These are phyloP conservation scores for Cercospora sp. DNA, from an alignment of 2,329 filamentous ascomycete genomes.

Conservation along the genomic window DNA sequence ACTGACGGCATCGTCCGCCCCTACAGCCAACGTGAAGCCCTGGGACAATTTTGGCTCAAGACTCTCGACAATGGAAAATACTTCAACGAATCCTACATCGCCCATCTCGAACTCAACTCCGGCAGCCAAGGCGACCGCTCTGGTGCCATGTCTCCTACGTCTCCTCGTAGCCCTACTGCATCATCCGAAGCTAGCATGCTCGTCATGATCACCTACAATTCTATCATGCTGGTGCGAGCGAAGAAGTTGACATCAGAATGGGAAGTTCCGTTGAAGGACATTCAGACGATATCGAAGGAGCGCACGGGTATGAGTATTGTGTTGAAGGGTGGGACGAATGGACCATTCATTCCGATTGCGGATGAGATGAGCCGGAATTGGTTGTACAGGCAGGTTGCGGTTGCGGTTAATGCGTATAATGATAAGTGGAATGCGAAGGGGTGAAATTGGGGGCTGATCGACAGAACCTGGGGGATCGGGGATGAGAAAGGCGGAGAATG, in stretches of 20 bases:
- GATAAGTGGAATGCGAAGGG: slow-evolving; percentile 65
- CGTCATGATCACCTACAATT: slow-evolving; percentile 59
- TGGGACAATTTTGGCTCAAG: slow-evolving; percentile 98
- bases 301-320: slow-evolving; percentile 87
- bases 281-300: slow-evolving; percentile 97
- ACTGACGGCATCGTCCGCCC: slow-evolving; percentile 91
- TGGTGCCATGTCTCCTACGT: slow-evolving; percentile 18
- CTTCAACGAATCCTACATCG: slow-evolving; percentile 97
- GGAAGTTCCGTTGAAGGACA: slow-evolving; percentile 93
- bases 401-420: slow-evolving; percentile 68
- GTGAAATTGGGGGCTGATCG: slow-evolving; percentile 14
- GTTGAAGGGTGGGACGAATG: slow-evolving; percentile 85
- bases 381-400: slow-evolving; percentile 65
- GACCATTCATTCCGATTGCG: slow-evolving; percentile 90
- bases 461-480: neutral
- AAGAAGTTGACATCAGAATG: slow-evolving; percentile 86
- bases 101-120: slow-evolving; percentile 75
- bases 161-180: slow-evolving; percentile 15
- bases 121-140: slow-evolving; percentile 65
- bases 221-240: slow-evolving; percentile 86
- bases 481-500: no score
- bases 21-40: slow-evolving; percentile 89
- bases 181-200: slow-evolving; percentile 60
- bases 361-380: slow-evolving; percentile 74
- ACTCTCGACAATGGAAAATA: slow-evolving; percentile 96